Percentiles rank a stretch among this genome's conserved stretches.
Conservation (phyloP, 2,329 filamentous ascomycete species). For the Alternaria sp. region DNA sequence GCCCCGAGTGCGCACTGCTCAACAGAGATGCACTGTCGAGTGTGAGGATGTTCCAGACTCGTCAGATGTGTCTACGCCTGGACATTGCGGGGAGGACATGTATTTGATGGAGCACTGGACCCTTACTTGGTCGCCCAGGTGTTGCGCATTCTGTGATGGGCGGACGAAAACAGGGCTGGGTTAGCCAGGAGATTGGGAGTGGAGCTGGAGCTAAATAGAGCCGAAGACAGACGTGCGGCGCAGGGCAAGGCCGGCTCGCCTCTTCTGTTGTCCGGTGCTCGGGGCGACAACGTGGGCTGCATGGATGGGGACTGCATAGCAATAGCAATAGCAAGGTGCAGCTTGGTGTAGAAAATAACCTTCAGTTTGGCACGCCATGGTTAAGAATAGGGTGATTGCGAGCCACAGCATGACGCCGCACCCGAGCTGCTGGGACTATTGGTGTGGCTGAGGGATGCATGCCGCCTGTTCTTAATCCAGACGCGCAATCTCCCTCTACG, state of each 20-base stretch:
- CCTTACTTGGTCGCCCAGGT: not conserved
- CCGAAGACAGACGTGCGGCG: conserved; percentile 8
- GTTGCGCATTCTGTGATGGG: not conserved
- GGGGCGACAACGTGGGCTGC: not conserved
- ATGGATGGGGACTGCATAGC: not conserved
- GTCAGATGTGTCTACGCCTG: not conserved
- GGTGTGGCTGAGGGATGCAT: conserved; percentile 20
- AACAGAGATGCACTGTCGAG: not conserved
- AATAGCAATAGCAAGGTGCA: not conserved
- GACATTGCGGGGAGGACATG: not conserved
- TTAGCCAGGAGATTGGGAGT: conserved; percentile 15
- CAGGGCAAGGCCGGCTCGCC: conserved; percentile 11
- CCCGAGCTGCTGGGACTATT: conserved; percentile 12
- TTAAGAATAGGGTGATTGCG: conserved; percentile 8
- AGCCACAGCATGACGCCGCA: conserved; percentile 20
- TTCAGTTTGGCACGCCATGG: conserved; percentile 7
- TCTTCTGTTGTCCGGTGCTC: not conserved
- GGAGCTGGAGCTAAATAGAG: conserved; percentile 7
- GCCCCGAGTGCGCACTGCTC: not conserved
- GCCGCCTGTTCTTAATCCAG: conserved; percentile 18
- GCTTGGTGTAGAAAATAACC: not conserved
- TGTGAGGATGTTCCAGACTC: not conserved
- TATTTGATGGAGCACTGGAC: not conserved
- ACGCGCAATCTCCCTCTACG: conserved; percentile 23
- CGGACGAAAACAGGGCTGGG: conserved; percentile 17